Evolutionary conservation across 495 filamentous ascomycete genomes (phyloP).

Genomic region (Pyrenopolyporus hunteri): DNA sequence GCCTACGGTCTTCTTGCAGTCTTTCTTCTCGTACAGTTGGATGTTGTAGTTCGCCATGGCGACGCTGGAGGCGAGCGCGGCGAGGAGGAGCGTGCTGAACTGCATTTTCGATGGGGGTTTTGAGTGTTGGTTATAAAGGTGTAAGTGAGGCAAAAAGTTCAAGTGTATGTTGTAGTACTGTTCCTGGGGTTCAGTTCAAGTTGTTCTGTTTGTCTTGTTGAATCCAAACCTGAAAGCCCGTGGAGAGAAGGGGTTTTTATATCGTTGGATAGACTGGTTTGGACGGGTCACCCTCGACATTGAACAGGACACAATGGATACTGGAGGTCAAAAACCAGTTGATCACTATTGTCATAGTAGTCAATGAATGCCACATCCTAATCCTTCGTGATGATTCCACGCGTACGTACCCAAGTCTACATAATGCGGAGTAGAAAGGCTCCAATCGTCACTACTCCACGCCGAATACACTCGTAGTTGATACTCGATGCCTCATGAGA

Average conservation of each 20-base stretch:
- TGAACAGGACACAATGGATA: no score
- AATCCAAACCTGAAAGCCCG: neutral
- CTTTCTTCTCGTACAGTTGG: neutral
- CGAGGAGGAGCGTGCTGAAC: neutral
- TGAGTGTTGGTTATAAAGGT: neutral
- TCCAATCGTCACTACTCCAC: no score
- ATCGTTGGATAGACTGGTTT: no score
- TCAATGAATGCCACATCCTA: no score
- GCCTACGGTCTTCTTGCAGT: neutral
- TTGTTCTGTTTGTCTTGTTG: neutral
- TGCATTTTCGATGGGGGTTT: conserved; percentile 1
- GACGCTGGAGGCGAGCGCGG: neutral
- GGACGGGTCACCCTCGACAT: no score
- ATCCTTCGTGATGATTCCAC: no score
- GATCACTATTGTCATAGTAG: no score
- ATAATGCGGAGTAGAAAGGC: no score
- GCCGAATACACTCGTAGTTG: no score
- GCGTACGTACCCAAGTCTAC: no score
- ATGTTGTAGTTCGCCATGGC: conserved; percentile 12
- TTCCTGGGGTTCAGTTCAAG: neutral
- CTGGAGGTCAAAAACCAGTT: no score
- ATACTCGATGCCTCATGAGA: no score
- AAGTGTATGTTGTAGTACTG: neutral
- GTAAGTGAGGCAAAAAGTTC: neutral
- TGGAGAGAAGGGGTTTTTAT: neutral